Percentiles rank a stretch among this genome's conserved stretches.
Evolutionary conservation across 192 early-diverging fungal species (phyloP).

Genomic region (Funneliformis mosseae): DNA sequence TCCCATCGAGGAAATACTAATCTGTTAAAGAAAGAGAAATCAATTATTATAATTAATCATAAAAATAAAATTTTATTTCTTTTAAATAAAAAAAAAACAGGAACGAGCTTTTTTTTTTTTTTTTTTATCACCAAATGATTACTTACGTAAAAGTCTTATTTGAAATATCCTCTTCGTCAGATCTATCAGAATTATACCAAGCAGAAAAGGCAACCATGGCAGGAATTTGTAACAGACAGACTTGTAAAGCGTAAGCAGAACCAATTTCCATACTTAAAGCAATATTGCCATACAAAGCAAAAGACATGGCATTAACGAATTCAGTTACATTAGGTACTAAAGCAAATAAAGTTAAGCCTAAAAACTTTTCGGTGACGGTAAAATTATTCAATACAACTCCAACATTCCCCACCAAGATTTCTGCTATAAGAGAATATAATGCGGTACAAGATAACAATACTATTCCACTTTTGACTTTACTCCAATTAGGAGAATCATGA

Average conservation of each 20-base stretch:
- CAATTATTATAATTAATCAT: not conserved
- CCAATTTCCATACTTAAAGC: constrained; percentile 88
- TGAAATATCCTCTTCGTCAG: constrained; percentile 11
- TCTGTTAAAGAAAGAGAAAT: constrained; percentile 16
- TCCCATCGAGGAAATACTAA: constrained; percentile 51
- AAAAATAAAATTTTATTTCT: no score
- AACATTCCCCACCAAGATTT: constrained; percentile 87
- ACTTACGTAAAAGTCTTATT: constrained; percentile 30
- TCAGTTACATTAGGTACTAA: constrained; percentile 96
- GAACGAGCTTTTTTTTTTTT: no score
- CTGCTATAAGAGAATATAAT: constrained; percentile 86
- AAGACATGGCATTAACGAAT: constrained; percentile 92
- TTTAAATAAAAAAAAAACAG: no score
- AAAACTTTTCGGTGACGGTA: constrained; percentile 80
- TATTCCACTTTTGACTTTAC: constrained; percentile 71
- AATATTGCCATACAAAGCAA: constrained; percentile 89
- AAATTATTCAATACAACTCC: constrained; percentile 74
- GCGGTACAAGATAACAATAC: constrained; percentile 84
- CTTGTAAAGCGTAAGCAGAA: constrained; percentile 94
- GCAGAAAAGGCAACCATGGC: constrained; percentile 85
- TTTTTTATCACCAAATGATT: not conserved
- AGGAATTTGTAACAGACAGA: constrained; percentile 93
- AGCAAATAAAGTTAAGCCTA: constrained; percentile 94
- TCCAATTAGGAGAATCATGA: constrained; percentile 95
- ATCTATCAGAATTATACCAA: constrained; percentile 46